These are phyloP conservation scores for Dothideomycetes sp. DNA, from an alignment of 2,329 filamentous ascomycete species.

Conservation along the genomic window DNA sequence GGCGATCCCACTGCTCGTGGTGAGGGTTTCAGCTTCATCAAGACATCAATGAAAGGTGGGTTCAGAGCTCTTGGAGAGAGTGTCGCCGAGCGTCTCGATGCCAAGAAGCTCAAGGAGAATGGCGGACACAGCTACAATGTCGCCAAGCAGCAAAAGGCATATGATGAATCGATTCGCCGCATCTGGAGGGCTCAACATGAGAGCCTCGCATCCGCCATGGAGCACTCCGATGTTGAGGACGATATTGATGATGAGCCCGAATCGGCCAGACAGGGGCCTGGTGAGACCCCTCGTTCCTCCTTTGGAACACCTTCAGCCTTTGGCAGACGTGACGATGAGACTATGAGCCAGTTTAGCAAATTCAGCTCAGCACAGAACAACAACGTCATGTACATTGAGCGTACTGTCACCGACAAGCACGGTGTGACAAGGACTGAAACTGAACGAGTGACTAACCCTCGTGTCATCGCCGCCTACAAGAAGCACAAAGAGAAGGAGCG, in stretches of 20 bases:
- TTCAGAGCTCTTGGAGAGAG: conserved; percentile 86
- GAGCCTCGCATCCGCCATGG: conserved; percentile 61
- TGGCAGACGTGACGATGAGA: conserved; percentile 63
- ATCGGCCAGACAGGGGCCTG: conserved; percentile 29
- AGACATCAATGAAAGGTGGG: conserved; percentile 97
- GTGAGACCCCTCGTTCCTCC: conserved; percentile 52
- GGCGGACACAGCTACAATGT: conserved; percentile 97
- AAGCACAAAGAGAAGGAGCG: conserved; percentile 63
- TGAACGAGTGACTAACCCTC: conserved; percentile 46
- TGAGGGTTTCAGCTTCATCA: conserved; percentile 92
- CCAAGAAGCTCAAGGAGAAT: conserved; percentile 55
- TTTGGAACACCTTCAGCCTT: conserved; percentile 46
- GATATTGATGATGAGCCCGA: conserved; percentile 46
- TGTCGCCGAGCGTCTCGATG: conserved; percentile 75
- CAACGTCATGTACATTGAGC: conserved; percentile 62
- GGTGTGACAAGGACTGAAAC: conserved; percentile 25
- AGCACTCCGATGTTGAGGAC: conserved; percentile 64
- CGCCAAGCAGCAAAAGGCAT: conserved; percentile 82
- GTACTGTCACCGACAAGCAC: conserved; percentile 52
- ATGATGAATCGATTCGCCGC: conserved; percentile 78
- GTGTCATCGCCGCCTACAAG: conserved; percentile 81
- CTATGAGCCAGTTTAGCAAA: conserved; percentile 40
- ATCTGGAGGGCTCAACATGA: conserved; percentile 86
- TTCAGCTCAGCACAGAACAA: conserved; percentile 45
- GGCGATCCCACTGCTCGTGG: conserved; percentile 91